These are phyloP conservation scores for Pascua guehoae DNA, from an alignment of 1,284 basidiomycete genomes.

Conservation along the genomic window DNA sequence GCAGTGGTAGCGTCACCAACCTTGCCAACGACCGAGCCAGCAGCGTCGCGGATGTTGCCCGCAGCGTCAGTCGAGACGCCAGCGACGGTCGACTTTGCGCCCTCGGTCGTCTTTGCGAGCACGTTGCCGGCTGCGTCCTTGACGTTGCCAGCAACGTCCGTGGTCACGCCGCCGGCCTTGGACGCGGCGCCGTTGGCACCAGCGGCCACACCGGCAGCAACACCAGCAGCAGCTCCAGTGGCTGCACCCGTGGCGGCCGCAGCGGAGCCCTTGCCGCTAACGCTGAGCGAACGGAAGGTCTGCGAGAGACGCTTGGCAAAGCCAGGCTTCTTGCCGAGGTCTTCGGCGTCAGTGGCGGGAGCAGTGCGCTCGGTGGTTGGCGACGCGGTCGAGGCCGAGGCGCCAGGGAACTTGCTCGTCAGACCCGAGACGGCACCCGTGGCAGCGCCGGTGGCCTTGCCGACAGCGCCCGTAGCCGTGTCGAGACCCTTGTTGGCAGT, in stretches of 20 bases:
- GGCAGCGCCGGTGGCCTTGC: neutral
- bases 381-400: too few relatives aligned
- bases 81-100: neutral
- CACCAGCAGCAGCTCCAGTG: neutral
- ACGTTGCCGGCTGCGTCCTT: too few relatives aligned
- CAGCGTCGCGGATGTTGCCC: neutral
- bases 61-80: neutral
- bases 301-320: too few relatives aligned
- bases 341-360: too few relatives aligned
- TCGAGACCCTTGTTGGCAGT: neutral
- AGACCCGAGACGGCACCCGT: conserved; percentile 2
- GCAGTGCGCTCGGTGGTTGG: too few relatives aligned
- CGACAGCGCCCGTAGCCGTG: neutral
- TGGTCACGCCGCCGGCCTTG: neutral
- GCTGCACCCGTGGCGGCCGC: neutral
- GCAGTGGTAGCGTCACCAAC: neutral
- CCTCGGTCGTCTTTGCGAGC: neutral
- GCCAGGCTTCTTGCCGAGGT: too few relatives aligned
- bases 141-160: too few relatives aligned
- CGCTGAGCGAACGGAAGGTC: too few relatives aligned
- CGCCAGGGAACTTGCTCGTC: too few relatives aligned
- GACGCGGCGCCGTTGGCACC: neutral
- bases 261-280: too few relatives aligned
- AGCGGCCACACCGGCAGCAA: conserved; percentile 3
- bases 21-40: neutral